Evolutionary conservation across 208 protist species (phyloP), one percentile per base, ranked within the genome.

Genomic region (Phytomonas serpens): DNA sequence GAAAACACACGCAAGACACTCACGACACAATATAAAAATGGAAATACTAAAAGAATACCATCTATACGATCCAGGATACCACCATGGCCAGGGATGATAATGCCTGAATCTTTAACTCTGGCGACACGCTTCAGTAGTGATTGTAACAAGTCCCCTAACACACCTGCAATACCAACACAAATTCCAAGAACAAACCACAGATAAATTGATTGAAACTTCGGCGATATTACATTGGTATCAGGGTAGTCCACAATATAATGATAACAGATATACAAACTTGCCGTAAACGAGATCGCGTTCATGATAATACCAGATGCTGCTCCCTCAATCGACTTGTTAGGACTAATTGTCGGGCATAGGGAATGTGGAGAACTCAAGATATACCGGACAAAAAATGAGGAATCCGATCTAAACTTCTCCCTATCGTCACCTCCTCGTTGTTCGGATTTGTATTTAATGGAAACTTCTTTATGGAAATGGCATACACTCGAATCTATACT

Each of bases 31-130:
- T 92, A 93, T 76, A 93, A 85, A 30, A 92, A 75, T 4, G 86
- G 87, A 71, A 93, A 91, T 6, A 82, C 81, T 29, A 96, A 61
- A 14, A 97, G 79, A 68, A 93, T 76, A 31, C 91, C 91, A 67
- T 96, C 91, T 47, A 97, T 82, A 69, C 91, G 81, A 70, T 97
- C 92, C n/a, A 97, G 82, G 51, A 97, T 82, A 37, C 92, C 93
- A 64, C 93, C 92, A 71, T 97, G 92, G 4, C 90, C 93, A 34
- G 90, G 92, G 27, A 97, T 84, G 57, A 93, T 85, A 37, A 83
- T 75, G 7, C 92, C 92, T 7, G 87, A 76, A 64, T 97, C 93
- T 76, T 97, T 97, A 51, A 97, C 81, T 9, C 75, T 73, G 6
- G 88, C 89, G 16, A 80, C 74, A 63, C 93, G 87, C 84, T 97